These are phyloP conservation scores for Arxiozyma heterogenica DNA, from an alignment of 1,139 yeast species.

Conservation along the genomic window DNA sequence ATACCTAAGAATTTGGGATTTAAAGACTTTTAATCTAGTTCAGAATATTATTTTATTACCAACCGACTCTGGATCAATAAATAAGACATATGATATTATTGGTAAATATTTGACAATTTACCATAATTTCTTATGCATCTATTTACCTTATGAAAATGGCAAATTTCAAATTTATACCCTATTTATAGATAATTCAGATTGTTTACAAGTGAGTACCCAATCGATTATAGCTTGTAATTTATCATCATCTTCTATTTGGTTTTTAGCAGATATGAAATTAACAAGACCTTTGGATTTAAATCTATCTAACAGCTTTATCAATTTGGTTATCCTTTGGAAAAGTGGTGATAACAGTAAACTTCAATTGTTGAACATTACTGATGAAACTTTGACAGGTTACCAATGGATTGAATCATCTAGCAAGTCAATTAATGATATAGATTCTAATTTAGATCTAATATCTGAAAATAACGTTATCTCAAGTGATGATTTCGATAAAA, in stretches of 20 bases:
- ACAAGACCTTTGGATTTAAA: conserved; percentile 24
- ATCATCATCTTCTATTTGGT: conserved; percentile 42
- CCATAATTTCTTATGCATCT: conserved; percentile 26
- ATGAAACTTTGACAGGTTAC: conserved; percentile 18
- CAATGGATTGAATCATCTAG: conserved; percentile 28
- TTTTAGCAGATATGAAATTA: conserved; percentile 33
- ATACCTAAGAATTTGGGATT: conserved; percentile 48
- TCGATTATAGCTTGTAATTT: conserved; percentile 18
- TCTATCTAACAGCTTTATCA: conserved; percentile 13
- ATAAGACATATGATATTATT: conserved; percentile 18
- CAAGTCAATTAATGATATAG: conserved; percentile 21
- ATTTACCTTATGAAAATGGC: conserved; percentile 39
- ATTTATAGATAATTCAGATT: conserved; percentile 22
- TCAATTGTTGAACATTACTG: conserved; percentile 30
- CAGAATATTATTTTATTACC: conserved; percentile 31
- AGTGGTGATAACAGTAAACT: conserved; percentile 49
- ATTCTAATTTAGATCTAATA: conserved; percentile 15
- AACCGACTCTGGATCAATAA: conserved; percentile 12
- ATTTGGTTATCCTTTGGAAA: conserved; percentile 48
- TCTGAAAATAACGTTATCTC: conserved; percentile 6
- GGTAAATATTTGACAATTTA: conserved; percentile 20
- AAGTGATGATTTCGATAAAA: conserved; percentile 15
- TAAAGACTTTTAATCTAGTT: conserved; percentile 33
- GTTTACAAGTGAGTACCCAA: conserved; percentile 8
- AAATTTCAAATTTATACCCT: conserved; percentile 37